Evolutionary conservation across 805 yeast species (phyloP).

Genomic region (Candida ovalis): DNA sequence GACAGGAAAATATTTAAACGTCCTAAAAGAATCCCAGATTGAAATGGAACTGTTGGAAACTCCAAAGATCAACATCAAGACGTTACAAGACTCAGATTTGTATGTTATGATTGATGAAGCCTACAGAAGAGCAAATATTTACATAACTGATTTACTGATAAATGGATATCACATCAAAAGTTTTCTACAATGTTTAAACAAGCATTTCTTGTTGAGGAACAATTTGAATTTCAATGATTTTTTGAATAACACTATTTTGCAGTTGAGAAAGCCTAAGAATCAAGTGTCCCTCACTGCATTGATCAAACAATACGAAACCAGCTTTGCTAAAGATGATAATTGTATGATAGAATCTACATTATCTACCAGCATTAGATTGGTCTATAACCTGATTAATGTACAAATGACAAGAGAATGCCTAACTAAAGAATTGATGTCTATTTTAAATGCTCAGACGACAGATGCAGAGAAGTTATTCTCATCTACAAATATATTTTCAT

Average conservation of each 20-base stretch:
- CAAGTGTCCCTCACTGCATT: conserved; percentile 30
- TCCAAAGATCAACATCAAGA: conserved; percentile 8
- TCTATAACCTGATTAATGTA: conserved; percentile 16
- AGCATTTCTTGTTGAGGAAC: conserved; percentile 53
- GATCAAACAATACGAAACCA: conserved; percentile 25
- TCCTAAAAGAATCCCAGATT: conserved; percentile 60
- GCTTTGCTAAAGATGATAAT: conserved; percentile 17
- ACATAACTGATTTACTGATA: conserved; percentile 53
- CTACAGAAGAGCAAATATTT: conserved; percentile 62
- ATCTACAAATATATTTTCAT: conserved; percentile 39
- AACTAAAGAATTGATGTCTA: conserved; percentile 38
- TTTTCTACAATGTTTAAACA: conserved; percentile 49
- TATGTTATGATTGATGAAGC: conserved; percentile 55
- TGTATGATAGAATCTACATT: conserved; percentile 1
- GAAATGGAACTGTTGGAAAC: conserved; percentile 17
- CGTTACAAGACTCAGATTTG: conserved; percentile 36
- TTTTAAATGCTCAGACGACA: conserved; percentile 50
- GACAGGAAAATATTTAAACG: conserved; percentile 83
- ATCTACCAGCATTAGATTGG: conserved; percentile 24
- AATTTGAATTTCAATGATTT: conserved; percentile 51
- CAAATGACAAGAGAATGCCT: conserved; percentile 19
- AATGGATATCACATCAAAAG: conserved; percentile 53
- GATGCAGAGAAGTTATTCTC: conserved; percentile 50
- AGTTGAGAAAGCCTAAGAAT: conserved; percentile 39
- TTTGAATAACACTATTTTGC: conserved; percentile 46